Percentiles rank a stretch among this genome's conserved stretches.
phyloP scores from a whole-genome alignment of 768 basidiomycete species.

The Collybia sordida region DNA sequence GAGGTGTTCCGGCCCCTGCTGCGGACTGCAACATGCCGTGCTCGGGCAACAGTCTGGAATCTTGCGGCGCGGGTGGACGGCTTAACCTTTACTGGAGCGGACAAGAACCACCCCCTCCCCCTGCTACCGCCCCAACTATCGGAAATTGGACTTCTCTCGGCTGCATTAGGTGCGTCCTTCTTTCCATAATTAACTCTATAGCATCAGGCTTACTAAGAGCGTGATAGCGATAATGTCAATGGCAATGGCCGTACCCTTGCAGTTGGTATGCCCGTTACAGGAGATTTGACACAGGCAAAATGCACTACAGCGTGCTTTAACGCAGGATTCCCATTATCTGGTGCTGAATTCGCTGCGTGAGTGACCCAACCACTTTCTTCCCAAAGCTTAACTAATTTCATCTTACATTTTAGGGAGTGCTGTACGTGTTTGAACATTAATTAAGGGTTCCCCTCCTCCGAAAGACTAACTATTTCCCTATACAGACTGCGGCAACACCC shows the following conservation, averaged over 20 bases:
- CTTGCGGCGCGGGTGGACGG: slow-evolving; percentile 59
- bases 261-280: slow-evolving; percentile 32
- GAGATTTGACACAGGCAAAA: slow-evolving; percentile 48
- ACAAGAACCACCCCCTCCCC: slow-evolving; percentile 50
- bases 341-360: slow-evolving; percentile 39
- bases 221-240: slow-evolving; percentile 44
- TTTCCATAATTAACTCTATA: slow-evolving; percentile 8
- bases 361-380: slow-evolving; percentile 24
- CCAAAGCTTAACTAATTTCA: background rate
- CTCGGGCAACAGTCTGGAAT: slow-evolving; percentile 54
- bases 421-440: slow-evolving; percentile 36
- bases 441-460: too few species aligned
- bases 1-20: slow-evolving; percentile 40
- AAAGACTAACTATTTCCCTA: background rate
- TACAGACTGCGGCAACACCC: slow-evolving; percentile 51
- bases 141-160: slow-evolving; percentile 71
- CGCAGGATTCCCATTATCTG: slow-evolving; percentile 41
- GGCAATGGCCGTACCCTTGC: slow-evolving; percentile 41
- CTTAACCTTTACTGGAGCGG: slow-evolving; percentile 71
- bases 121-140: slow-evolving; percentile 49
- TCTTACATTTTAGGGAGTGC: slow-evolving; percentile 45
- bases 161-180: slow-evolving; percentile 56
- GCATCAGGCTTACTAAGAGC: slow-evolving; percentile 21
- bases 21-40: slow-evolving; percentile 65
- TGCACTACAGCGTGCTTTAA: slow-evolving; percentile 65